Base-by-base conservation (phyloP, 2,329 filamentous ascomycete species). In the Colletotrichum tropicale region DNA sequence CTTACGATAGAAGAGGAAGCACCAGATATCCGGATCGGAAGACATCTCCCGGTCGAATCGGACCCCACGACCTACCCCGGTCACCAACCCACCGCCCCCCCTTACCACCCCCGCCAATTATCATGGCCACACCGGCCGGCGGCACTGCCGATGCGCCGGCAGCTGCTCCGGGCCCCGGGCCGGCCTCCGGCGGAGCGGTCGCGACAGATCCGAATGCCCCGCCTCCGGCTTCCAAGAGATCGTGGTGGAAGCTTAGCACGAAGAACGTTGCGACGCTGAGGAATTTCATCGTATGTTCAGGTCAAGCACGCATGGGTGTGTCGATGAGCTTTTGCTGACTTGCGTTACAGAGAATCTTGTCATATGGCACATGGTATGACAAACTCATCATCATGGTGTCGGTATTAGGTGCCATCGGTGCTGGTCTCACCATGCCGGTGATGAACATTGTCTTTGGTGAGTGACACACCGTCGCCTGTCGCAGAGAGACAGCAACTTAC, bases 391-490 rank as follows among this genome's bases (percentile, higher is more conserved):
- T 76, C 26, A 38, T 62, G 16, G 34, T 32, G 32, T 76, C 74
- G n/a, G 61, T 69, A 26, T 21, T 76, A 26, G 71, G 60, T 36
- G 74, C 74, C 18, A 70, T 76, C 24, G 74, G 70, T 18, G 71
- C 74, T n/a, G 74, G 74, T 15, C 72, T 56, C 56, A 80, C 78
- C n/a, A 70, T 85, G 69, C 81, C 84, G 4, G 74, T 85, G 68
- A 80, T 84, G 56, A 83, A 82, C 56, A 78, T 86, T 2, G 80
- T 85, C 0, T 83, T 86, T 58, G 84, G 84, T 77, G 73, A 32
- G 73, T 73, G 6, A 9, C 30, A 8, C 8, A 1, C 5, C 18
- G 1, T 65, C 13, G 2, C 26, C 15, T 18, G 6, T 58, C 26
- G 18, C 12, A 18, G 7, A 5, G 6, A 36, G 3, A 5, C 12